These are phyloP conservation scores for Pueraria montana DNA, from an alignment of 306 rosid species.

Conservation along the genomic window DNA sequence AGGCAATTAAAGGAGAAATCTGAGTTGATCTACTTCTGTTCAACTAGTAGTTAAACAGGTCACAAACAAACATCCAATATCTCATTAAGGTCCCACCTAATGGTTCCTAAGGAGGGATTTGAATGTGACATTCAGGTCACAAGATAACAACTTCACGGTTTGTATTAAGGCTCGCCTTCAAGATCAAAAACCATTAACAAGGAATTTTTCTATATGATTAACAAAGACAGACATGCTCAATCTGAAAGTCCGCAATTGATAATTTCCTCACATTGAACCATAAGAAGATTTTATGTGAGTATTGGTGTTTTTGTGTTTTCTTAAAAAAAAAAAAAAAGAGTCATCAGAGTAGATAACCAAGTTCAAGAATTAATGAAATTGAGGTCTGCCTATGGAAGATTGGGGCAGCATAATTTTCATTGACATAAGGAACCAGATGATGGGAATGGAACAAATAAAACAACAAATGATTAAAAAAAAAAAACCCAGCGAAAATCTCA, in stretches of 20 bases:
- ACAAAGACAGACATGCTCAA: neutral
- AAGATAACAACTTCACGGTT: neutral
- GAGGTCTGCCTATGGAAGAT: no score
- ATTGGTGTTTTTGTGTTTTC: neutral
- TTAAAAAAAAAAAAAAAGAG: no score
- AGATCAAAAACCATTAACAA: constrained; percentile 7
- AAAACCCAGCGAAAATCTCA: no score
- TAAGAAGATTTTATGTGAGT: neutral
- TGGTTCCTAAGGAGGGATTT: neutral
- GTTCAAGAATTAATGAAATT: no score
- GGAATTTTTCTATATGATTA: constrained; percentile 10
- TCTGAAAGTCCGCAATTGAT: no score
- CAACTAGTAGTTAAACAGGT: neutral
- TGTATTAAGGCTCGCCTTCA: neutral
- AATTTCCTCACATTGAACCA: neutral
- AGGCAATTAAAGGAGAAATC: neutral
- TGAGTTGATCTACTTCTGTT: constrained; percentile 1
- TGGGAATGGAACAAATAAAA: no score
- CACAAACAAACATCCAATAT: constrained; percentile 5
- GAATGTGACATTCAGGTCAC: neutral
- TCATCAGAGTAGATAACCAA: no score
- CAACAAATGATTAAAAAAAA: no score
- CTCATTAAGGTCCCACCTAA: neutral
- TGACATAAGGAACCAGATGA: no score
- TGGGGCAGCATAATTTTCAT: no score